Percentiles rank a stretch among this genome's conserved stretches.
These are phyloP conservation scores for Colletotrichum limetticola DNA, from an alignment of 2,329 filamentous ascomycete genomes.

Conservation along the genomic window DNA sequence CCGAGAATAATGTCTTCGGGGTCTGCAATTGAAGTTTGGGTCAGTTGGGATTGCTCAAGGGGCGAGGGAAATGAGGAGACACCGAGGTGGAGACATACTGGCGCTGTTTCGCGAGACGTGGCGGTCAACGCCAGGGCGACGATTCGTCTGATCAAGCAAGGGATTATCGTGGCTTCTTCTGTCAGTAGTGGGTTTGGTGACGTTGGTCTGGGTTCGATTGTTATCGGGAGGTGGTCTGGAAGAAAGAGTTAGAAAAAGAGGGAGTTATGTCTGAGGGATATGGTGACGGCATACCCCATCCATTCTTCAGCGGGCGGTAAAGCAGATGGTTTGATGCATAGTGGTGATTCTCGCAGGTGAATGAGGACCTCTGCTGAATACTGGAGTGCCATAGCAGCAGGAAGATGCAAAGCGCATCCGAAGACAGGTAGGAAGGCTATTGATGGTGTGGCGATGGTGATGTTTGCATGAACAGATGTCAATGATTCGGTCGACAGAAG, in stretches of 20 bases:
- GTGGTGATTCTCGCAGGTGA: constrained; percentile 80
- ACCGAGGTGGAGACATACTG: constrained; percentile 56
- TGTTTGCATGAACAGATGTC: constrained; percentile 18
- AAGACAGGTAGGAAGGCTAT: constrained; percentile 11
- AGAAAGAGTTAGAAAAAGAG: constrained; percentile 14
- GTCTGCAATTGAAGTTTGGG: constrained; percentile 54
- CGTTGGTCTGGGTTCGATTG: constrained; percentile 52
- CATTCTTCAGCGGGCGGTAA: constrained; percentile 91
- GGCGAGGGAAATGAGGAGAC: background rate
- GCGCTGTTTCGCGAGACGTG: constrained; percentile 66
- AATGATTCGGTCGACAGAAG: constrained; percentile 1
- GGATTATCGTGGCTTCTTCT: constrained; percentile 57
- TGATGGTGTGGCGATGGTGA: constrained; percentile 18
- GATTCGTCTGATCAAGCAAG: constrained; percentile 60
- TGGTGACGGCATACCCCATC: constrained; percentile 80
- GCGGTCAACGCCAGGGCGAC: constrained; percentile 63
- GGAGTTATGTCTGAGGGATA: constrained; percentile 2
- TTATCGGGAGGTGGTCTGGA: constrained; percentile 57
- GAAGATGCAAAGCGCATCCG: constrained; percentile 51
- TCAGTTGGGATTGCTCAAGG: constrained; percentile 41
- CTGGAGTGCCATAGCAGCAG: constrained; percentile 63
- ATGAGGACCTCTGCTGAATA: constrained; percentile 84
- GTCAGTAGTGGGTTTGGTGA: constrained; percentile 54
- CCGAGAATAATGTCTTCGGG: constrained; percentile 87
- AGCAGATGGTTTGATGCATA: constrained; percentile 82